These are phyloP conservation scores for Schwanniomyces etchellsii DNA, from an alignment of 1,139 yeast genomes.

Conservation along the genomic window DNA sequence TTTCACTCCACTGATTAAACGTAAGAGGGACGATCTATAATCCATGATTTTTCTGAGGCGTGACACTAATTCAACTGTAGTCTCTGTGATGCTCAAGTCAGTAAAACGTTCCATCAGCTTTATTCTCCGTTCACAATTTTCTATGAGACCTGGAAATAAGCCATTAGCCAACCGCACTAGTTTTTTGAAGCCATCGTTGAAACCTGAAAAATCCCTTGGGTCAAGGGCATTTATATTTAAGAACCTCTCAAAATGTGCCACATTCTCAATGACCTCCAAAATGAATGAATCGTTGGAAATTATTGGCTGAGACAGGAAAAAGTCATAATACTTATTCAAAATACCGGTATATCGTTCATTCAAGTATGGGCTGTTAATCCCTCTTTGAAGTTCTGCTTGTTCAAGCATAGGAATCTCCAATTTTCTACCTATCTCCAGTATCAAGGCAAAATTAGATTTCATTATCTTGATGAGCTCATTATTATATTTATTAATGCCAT, in stretches of 20 bases:
- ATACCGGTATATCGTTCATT: constrained; percentile 16
- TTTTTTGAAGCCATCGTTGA: constrained; percentile 11
- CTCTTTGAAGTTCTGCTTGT: constrained; percentile 11
- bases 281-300: constrained; percentile 28
- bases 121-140: constrained; percentile 50
- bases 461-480: constrained; percentile 47
- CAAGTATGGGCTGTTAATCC: constrained; percentile 18
- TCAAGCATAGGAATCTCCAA: constrained; percentile 11
- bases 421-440: constrained; percentile 22
- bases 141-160: constrained; percentile 54
- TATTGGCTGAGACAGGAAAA: constrained; percentile 9
- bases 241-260: constrained; percentile 17
- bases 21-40: constrained; percentile 48
- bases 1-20: constrained; percentile 45
- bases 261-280: constrained; percentile 40
- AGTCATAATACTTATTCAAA: constrained; percentile 10
- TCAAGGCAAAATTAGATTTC: constrained; percentile 40
- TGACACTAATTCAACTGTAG: constrained; percentile 61
- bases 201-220: constrained; percentile 7
- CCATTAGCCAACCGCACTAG: constrained; percentile 19
- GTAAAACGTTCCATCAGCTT: constrained; percentile 33
- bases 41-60: constrained; percentile 61
- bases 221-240: constrained; percentile 9
- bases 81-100: constrained; percentile 65
- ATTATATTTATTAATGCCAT: constrained; percentile 53